A percentile compares a stretch with the other conserved stretches of the same genome.
phyloP scores from a whole-genome alignment of 768 basidiomycete species.

The Gloeopeniophorella convolvens region DNA sequence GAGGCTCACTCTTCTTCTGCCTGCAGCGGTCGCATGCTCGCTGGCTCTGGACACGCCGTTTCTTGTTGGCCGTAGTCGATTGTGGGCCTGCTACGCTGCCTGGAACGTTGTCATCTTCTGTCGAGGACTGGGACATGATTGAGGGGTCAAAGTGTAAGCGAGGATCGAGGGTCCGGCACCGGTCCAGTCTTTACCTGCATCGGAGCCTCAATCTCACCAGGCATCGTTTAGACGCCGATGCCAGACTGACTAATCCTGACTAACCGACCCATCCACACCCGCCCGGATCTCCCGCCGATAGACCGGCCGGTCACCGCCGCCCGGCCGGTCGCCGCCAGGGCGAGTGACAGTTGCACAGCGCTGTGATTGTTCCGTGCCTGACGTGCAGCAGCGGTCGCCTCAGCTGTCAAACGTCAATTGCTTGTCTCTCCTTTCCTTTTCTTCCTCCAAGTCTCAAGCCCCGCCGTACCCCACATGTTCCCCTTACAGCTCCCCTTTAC shows the following conservation, averaged over 20 bases:
- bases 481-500: not conserved
- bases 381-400: too few relatives aligned
- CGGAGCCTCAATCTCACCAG: too few relatives aligned
- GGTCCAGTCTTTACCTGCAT: too few relatives aligned
- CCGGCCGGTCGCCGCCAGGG: too few relatives aligned
- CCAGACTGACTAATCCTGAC: too few relatives aligned
- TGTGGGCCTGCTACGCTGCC: not conserved
- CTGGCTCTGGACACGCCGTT: constrained; percentile 18
- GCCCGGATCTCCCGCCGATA: too few relatives aligned
- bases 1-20: constrained; percentile 19
- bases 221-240: too few relatives aligned
- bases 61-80: constrained; percentile 14
- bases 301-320: too few relatives aligned
- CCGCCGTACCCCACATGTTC: not conserved
- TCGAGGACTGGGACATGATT: constrained; percentile 14
- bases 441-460: not conserved
- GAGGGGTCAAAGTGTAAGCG: not conserved
- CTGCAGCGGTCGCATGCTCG: constrained; percentile 21
- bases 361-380: too few relatives aligned
- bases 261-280: too few relatives aligned
- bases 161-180: not conserved
- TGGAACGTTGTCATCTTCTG: constrained; percentile 7
- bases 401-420: not conserved
- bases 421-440: not conserved
- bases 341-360: too few relatives aligned